phyloP scores from a whole-genome alignment of 2,329 filamentous ascomycete species.

The Pezicula neosporulosa region DNA sequence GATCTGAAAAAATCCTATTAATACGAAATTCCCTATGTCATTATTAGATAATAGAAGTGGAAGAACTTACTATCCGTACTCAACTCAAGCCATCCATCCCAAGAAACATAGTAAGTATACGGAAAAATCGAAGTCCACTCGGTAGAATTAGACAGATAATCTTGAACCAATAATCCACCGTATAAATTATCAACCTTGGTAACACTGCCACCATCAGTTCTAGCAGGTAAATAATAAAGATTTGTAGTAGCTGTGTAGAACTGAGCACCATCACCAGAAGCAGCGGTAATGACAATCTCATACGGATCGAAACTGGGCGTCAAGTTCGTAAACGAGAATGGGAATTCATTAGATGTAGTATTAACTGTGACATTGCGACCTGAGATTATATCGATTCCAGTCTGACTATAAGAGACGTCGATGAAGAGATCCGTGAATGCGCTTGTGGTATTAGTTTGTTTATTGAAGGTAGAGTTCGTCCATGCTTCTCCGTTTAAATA shows the following conservation, averaged over 20 bases:
- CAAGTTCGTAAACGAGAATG: conserved; percentile 28
- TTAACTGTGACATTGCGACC: conserved; percentile 29
- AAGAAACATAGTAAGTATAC: conserved; percentile 41
- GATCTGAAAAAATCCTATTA: background rate
- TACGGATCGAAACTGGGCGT: conserved; percentile 30
- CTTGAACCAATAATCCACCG: conserved; percentile 37
- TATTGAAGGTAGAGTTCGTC: conserved; percentile 17
- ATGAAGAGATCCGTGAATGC: conserved; percentile 16
- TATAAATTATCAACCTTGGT: conserved; percentile 41
- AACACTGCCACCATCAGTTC: conserved; percentile 37
- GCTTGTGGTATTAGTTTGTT: conserved; percentile 13
- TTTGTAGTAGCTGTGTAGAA: conserved; percentile 31
- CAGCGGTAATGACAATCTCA: conserved; percentile 30
- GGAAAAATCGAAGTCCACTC: conserved; percentile 34
- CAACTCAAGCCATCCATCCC: conserved; percentile 31
- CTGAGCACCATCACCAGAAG: conserved; percentile 23
- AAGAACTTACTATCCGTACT: conserved; percentile 24
- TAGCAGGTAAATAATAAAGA: conserved; percentile 35
- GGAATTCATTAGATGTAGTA: conserved; percentile 30
- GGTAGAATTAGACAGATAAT: conserved; percentile 21
- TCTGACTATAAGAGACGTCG: conserved; percentile 22
- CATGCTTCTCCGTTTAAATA: conserved; percentile 31
- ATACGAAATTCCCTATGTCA: too few relatives aligned
- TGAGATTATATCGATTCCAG: conserved; percentile 19
- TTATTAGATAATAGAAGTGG: too few relatives aligned